Evolutionary conservation across 192 early-diverging fungal genomes (phyloP).

Genomic region (Chytriomyces sp.): DNA sequence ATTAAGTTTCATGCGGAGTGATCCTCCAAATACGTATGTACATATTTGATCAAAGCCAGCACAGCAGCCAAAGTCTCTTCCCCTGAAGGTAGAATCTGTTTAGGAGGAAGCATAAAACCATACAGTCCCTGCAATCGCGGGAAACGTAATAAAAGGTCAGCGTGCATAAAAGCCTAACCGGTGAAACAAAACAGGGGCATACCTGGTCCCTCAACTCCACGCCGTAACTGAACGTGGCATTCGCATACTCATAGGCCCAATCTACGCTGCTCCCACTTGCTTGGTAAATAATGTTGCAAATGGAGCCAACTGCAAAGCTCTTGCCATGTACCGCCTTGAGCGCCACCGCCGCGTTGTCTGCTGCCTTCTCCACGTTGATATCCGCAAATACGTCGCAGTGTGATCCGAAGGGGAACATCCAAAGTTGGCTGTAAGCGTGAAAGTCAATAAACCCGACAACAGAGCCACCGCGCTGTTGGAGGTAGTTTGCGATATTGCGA

Average conservation of each 20-base stretch:
- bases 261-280: conserved; percentile 57
- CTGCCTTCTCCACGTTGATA: conserved; percentile 44
- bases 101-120: conserved; percentile 61
- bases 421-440: conserved; percentile 62
- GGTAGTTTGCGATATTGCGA: conserved; percentile 55
- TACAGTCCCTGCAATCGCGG: conserved; percentile 25
- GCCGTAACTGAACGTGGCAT: conserved; percentile 61
- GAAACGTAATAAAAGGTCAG: too few species aligned
- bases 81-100: conserved; percentile 53
- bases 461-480: conserved; percentile 34
- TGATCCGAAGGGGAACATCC: conserved; percentile 66
- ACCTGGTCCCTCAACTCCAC: conserved; percentile 60
- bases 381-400: conserved; percentile 57
- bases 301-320: conserved; percentile 56
- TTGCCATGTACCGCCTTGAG: conserved; percentile 60
- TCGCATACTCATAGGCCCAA: conserved; percentile 56
- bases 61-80: conserved; percentile 35
- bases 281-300: conserved; percentile 65
- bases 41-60: conserved; percentile 16
- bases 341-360: conserved; percentile 50
- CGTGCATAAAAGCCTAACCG: too few species aligned
- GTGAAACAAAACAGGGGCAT: neutral
- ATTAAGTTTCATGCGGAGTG: neutral
- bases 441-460: conserved; percentile 61
- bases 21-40: neutral